phyloP scores from a whole-genome alignment of 768 basidiomycete genomes.

The Gyrodon lividus region DNA sequence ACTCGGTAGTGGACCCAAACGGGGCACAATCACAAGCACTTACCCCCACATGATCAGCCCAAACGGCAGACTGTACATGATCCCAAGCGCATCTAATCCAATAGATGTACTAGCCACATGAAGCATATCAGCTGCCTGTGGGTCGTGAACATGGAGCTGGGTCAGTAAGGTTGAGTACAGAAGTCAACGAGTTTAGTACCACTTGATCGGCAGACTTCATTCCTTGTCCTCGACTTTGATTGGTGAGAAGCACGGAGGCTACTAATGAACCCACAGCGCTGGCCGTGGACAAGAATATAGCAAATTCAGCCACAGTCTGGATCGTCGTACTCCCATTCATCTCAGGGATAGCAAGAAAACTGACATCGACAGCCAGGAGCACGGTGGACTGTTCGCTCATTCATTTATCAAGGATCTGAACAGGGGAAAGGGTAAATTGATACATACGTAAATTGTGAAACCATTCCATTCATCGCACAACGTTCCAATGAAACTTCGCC shows the following conservation, averaged over 20 bases:
- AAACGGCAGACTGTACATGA: not conserved
- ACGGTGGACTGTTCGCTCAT: constrained; percentile 6
- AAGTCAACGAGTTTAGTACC: not conserved
- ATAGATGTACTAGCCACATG: not conserved
- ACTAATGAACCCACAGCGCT: constrained; percentile 3
- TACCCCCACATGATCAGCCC: constrained; percentile 3
- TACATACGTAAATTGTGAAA: constrained; percentile 6
- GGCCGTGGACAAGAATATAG: constrained; percentile 4
- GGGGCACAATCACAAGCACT: not conserved
- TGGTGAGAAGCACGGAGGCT: constrained; percentile 4
- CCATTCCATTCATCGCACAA: constrained; percentile 6
- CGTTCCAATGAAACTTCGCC: constrained; percentile 4
- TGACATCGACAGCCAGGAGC: constrained; percentile 10
- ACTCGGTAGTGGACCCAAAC: too few species aligned
- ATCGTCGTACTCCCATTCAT: not conserved
- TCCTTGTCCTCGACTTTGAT: constrained; percentile 32
- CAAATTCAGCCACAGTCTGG: not conserved
- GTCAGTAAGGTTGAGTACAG: not conserved
- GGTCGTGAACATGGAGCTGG: not conserved
- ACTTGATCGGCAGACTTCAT: constrained; percentile 3
- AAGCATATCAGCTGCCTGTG: constrained; percentile 2
- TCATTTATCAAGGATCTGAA: not conserved
- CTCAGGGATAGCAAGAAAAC: constrained; percentile 4
- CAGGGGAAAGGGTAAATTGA: not conserved
- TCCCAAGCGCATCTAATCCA: not conserved